phyloP scores from a whole-genome alignment of 2,329 filamentous ascomycete species.

The Verticillium dahliae region DNA sequence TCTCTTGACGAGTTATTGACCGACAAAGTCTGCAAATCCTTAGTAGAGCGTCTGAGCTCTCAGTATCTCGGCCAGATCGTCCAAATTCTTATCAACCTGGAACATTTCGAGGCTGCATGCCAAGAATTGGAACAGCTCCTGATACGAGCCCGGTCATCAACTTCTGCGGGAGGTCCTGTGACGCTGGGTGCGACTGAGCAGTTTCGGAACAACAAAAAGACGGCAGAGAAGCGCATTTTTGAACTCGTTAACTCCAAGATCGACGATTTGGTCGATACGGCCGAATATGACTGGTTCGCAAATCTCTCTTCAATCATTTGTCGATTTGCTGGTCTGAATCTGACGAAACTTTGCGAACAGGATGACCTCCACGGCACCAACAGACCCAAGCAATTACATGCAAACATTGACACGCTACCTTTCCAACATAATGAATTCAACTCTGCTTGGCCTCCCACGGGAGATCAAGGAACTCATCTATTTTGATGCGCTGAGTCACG shows the following conservation, averaged over 20 bases:
- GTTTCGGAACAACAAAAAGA: constrained; percentile 88
- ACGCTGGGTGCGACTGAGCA: constrained; percentile 76
- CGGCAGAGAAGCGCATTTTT: constrained; percentile 94
- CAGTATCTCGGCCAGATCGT: constrained; percentile 98
- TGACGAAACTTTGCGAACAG: constrained; percentile 19
- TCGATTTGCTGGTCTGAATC: not conserved
- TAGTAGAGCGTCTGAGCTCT: constrained; percentile 81
- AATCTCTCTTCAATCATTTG: constrained; percentile 7
- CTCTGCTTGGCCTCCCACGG: constrained; percentile 82
- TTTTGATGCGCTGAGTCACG: constrained; percentile 90
- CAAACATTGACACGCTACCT: constrained; percentile 89
- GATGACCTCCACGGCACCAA: constrained; percentile 50
- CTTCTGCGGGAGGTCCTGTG: constrained; percentile 73
- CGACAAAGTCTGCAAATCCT: constrained; percentile 81
- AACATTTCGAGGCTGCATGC: constrained; percentile 94
- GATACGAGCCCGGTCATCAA: constrained; percentile 76
- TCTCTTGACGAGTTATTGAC: constrained; percentile 93
- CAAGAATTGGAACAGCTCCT: constrained; percentile 82
- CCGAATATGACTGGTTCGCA: constrained; percentile 84
- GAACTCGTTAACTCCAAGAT: constrained; percentile 99
- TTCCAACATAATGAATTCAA: constrained; percentile 93
- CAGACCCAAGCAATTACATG: constrained; percentile 87
- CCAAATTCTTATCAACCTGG: constrained; percentile 94
- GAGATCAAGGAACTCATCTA: constrained; percentile 98
- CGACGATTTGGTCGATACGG: constrained; percentile 92